Percentiles rank a stretch among this genome's conserved stretches.
phyloP scores from a whole-genome alignment of 352 stramenopile genomes.

The Discostella stelligera region DNA sequence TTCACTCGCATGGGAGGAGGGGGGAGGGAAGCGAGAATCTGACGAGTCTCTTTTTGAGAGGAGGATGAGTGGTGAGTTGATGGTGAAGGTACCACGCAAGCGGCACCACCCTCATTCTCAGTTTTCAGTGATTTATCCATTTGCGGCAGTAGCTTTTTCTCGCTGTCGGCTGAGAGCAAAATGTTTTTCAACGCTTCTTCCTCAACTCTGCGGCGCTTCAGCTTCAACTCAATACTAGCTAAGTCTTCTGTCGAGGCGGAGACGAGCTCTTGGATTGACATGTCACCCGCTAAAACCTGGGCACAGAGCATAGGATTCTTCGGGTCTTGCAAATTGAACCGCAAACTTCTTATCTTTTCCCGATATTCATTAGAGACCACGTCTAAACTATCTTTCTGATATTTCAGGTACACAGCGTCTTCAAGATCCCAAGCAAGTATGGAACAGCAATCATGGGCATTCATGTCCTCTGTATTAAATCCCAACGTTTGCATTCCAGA shows the following conservation, averaged over 20 bases:
- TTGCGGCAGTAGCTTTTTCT: conserved; percentile 4
- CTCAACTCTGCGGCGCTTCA: conserved; percentile 50
- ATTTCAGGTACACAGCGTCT: conserved; percentile 61
- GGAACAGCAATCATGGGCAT: conserved; percentile 51
- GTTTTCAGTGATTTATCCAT: neutral
- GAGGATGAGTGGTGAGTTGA: neutral
- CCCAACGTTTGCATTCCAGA: conserved; percentile 55
- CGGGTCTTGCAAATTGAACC: conserved; percentile 60
- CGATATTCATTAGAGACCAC: conserved; percentile 61
- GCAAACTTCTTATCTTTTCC: conserved; percentile 61
- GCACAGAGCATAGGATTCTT: conserved; percentile 71
- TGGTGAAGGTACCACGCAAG: conserved; percentile 3
- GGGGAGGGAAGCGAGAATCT: conserved; percentile 29
- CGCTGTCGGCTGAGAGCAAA: conserved; percentile 42
- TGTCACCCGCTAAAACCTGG: conserved; percentile 57
- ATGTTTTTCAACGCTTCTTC: conserved; percentile 57
- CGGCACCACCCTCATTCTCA: neutral
- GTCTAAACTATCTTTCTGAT: conserved; percentile 34
- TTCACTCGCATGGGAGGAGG: conserved; percentile 17
- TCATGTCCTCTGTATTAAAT: conserved; percentile 29
- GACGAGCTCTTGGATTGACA: conserved; percentile 57
- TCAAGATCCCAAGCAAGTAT: conserved; percentile 72
- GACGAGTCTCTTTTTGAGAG: conserved; percentile 15
- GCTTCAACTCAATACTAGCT: conserved; percentile 59
- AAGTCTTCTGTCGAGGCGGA: conserved; percentile 63